These are phyloP conservation scores for Mycena chlorophos DNA, from an alignment of 768 basidiomycete genomes.

Conservation along the genomic window DNA sequence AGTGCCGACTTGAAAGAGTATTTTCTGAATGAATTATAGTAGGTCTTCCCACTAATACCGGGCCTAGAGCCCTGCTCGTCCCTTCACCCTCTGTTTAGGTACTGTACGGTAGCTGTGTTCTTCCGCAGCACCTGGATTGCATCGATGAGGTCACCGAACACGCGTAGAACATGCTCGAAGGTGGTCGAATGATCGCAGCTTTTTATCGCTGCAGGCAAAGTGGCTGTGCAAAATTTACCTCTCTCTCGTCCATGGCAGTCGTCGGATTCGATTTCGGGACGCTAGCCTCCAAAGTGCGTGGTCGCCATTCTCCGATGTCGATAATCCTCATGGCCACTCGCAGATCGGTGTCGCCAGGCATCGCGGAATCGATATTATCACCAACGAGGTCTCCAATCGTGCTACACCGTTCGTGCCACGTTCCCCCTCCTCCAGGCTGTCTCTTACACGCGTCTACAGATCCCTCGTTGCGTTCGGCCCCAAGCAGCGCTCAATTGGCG, in stretches of 20 bases:
- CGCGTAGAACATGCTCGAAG: not conserved
- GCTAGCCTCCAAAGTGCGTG: slow-evolving; percentile 78
- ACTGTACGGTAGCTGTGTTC: too few species aligned
- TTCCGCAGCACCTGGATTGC: too few species aligned
- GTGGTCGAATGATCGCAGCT: not conserved
- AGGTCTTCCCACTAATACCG: too few species aligned
- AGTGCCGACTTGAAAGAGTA: too few species aligned
- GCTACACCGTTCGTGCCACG: slow-evolving; percentile 78
- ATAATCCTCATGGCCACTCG: slow-evolving; percentile 10
- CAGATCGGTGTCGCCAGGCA: slow-evolving; percentile 95
- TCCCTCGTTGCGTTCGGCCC: slow-evolving; percentile 93
- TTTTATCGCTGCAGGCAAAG: not conserved
- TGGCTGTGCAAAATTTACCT: slow-evolving; percentile 1
- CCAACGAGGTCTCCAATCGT: slow-evolving; percentile 97
- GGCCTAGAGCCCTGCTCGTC: too few species aligned
- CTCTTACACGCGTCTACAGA: slow-evolving; percentile 41
- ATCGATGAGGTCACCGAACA: too few species aligned
- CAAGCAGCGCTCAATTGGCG: slow-evolving; percentile 89
- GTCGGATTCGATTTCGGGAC: slow-evolving; percentile 95
- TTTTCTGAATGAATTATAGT: too few species aligned
- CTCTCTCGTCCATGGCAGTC: too few species aligned
- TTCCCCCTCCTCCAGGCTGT: not conserved
- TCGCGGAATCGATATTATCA: slow-evolving; percentile 97
- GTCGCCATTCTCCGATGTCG: slow-evolving; percentile 11
- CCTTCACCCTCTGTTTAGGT: too few species aligned